phyloP scores from a whole-genome alignment of 2,329 filamentous ascomycete species.

The Alternaria tenuissima region DNA sequence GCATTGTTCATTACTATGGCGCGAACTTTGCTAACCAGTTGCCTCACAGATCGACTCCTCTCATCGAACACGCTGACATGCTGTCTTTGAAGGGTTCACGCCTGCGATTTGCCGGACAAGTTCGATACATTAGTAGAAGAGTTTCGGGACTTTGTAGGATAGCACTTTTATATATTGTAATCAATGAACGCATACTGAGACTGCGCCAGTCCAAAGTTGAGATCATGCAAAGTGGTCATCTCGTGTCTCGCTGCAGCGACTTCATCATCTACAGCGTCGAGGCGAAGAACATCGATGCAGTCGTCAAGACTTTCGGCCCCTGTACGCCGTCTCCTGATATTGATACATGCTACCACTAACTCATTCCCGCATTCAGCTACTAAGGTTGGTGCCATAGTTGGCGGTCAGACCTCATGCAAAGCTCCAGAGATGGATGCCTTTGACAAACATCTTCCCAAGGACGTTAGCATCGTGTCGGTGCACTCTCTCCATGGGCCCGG shows the following conservation, averaged over 20 bases:
- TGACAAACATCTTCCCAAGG: constrained; percentile 82
- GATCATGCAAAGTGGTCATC: constrained; percentile 92
- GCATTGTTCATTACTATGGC: constrained; percentile 29
- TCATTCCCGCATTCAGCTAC: constrained; percentile 69
- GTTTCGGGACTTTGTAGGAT: constrained; percentile 85
- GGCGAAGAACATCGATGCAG: constrained; percentile 85
- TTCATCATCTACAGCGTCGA: constrained; percentile 99
- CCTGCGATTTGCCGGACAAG: constrained; percentile 91
- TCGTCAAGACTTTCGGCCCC: constrained; percentile 88
- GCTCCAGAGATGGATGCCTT: constrained; percentile 95
- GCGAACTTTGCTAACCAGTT: constrained; percentile 44
- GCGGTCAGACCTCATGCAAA: constrained; percentile 98
- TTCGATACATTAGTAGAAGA: constrained; percentile 81
- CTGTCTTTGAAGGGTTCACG: constrained; percentile 76
- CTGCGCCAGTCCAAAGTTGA: constrained; percentile 75
- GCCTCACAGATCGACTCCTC: constrained; percentile 38
- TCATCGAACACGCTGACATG: constrained; percentile 19
- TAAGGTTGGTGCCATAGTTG: constrained; percentile 93
- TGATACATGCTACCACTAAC: constrained; percentile 15
- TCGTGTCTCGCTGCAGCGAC: constrained; percentile 95
- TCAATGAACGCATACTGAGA: constrained; percentile 54
- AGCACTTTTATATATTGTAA: constrained; percentile 51
- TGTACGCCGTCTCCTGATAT: constrained; percentile 68
- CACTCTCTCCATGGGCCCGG: constrained; percentile 95
- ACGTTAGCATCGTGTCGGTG: constrained; percentile 93